Evolutionary conservation across 768 basidiomycete genomes (phyloP), one percentile per base, ranked within the genome.

Genomic region (Leccinellum albellum): DNA sequence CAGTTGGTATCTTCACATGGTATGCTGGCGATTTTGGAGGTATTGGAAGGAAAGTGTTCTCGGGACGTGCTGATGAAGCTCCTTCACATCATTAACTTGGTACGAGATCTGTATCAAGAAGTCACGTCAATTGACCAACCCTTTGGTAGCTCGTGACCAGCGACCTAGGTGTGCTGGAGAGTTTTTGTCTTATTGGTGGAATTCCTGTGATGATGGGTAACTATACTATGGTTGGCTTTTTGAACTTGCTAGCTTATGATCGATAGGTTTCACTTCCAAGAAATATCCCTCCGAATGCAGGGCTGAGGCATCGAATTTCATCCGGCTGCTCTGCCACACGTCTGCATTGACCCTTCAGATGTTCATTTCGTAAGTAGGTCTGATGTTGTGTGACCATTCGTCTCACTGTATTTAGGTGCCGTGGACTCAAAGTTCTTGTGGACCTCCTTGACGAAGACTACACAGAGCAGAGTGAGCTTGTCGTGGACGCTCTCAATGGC

Each of bases 401-500:
- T 52, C 51, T 57, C 48, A 59, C 14, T 12, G 17, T 14, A 48
- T 37, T 17, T 59, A 96, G 92, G 17, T 99, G 96, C 68, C 94
- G 96, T 21, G 97, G 97, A 5, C 79, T 99, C 53, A 90, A 91
- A 66, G 91, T 95, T 28, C 81, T 99, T 0, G 96, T 98, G 4
- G 94, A 98, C 64, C 87, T 98, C 52, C 81, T 99, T 12, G 96
- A 99, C 67, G 97, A 98, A 74, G 94, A 95, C 71, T 98, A 94
- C 75, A 81, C 85, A 0, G 89, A 95, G 61, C 92, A 97, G 72
- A 85, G 87, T 13, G 91, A 93, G 52, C 85, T 99, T 10, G 88
- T 99, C 45, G 87, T 91, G 24, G 91, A 95, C 57, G 94, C 97
- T 6, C 80, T 99, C 14, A 92, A 96, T 58, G 96, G 96, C 9